A percentile compares a stretch with the other conserved stretches of the same genome.
phyloP scores from a whole-genome alignment of 2,329 filamentous ascomycete genomes.

The Onygenales sp. region DNA sequence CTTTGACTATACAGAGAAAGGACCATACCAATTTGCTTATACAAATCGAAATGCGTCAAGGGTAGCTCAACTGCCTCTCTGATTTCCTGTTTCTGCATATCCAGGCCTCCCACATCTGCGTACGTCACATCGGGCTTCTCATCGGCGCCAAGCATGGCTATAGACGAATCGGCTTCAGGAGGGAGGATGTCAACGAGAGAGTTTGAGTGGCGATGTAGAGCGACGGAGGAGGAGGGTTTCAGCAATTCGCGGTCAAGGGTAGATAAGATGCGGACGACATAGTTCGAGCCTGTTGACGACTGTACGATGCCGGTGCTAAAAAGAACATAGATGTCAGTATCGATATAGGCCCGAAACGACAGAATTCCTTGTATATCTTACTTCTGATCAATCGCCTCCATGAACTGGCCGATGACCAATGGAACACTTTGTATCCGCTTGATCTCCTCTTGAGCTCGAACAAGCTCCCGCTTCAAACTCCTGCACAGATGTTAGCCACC shows the following conservation, averaged over 20 bases:
- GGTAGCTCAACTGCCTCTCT: constrained; percentile 94
- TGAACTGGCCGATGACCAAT: constrained; percentile 96
- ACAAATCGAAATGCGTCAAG: constrained; percentile 94
- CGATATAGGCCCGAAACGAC: neutral
- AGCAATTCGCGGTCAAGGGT: constrained; percentile 96
- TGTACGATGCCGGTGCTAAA: constrained; percentile 91
- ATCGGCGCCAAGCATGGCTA: constrained; percentile 91
- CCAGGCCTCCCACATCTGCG: constrained; percentile 90
- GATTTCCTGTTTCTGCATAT: constrained; percentile 99
- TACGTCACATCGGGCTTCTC: constrained; percentile 99
- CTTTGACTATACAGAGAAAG: neutral
- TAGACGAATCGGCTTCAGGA: constrained; percentile 97
- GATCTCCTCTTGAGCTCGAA: constrained; percentile 97
- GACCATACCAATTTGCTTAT: constrained; percentile 79
- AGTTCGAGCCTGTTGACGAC: constrained; percentile 96
- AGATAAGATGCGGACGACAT: constrained; percentile 95
- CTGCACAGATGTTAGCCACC: constrained; percentile 34
- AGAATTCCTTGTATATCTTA: constrained; percentile 35
- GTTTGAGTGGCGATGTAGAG: constrained; percentile 95
- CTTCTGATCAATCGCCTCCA: constrained; percentile 99
- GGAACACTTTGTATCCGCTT: constrained; percentile 98
- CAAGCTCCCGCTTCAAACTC: constrained; percentile 93
- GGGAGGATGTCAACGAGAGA: constrained; percentile 96
- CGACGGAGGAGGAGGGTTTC: constrained; percentile 95
- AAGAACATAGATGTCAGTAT: constrained; percentile 1